A percentile compares a stretch with the other conserved stretches of the same genome.
These are phyloP conservation scores for Oenanthe sinensis DNA, from an alignment of 129 eudicot genomes.

Conservation along the genomic window DNA sequence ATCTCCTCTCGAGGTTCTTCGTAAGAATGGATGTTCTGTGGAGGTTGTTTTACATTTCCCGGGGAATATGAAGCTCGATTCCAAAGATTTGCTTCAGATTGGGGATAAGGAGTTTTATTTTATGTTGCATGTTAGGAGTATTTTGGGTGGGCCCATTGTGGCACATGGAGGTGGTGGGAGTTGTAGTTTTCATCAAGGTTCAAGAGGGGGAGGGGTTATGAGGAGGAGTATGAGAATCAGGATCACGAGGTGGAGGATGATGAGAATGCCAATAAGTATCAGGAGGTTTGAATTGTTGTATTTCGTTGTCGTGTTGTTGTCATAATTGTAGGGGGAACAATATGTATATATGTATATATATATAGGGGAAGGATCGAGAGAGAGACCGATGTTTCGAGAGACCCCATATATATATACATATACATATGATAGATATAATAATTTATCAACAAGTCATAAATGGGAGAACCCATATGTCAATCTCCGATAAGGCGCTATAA, in stretches of 20 bases:
- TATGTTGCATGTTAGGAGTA: constrained; percentile 61
- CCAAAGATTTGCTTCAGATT: constrained; percentile 74
- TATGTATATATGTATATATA: too few relatives aligned
- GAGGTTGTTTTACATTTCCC: constrained; percentile 90
- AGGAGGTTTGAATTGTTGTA: background rate
- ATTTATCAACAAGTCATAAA: too few relatives aligned
- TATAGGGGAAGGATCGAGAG: too few relatives aligned
- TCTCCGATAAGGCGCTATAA: too few relatives aligned
- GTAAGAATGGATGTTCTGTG: constrained; percentile 88
- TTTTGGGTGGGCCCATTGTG: constrained; percentile 39
- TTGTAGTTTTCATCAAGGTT: background rate
- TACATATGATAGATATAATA: too few relatives aligned
- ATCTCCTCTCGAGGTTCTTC: constrained; percentile 82
- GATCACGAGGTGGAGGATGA: constrained; percentile 27
- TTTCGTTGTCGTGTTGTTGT: background rate
- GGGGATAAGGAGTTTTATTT: constrained; percentile 93
- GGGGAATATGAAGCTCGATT: constrained; percentile 67
- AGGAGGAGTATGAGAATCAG: constrained; percentile 24
- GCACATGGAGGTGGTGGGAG: constrained; percentile 14
- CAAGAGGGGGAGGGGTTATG: constrained; percentile 32
- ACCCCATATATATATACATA: too few relatives aligned
- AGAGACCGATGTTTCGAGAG: too few relatives aligned
- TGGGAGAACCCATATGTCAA: too few relatives aligned
- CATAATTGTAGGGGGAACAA: too few relatives aligned
- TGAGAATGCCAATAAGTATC: constrained; percentile 33